Evolutionary conservation across 768 basidiomycete genomes (phyloP), one percentile per base, ranked within the genome.

Genomic region (Calocybe cyanea): DNA sequence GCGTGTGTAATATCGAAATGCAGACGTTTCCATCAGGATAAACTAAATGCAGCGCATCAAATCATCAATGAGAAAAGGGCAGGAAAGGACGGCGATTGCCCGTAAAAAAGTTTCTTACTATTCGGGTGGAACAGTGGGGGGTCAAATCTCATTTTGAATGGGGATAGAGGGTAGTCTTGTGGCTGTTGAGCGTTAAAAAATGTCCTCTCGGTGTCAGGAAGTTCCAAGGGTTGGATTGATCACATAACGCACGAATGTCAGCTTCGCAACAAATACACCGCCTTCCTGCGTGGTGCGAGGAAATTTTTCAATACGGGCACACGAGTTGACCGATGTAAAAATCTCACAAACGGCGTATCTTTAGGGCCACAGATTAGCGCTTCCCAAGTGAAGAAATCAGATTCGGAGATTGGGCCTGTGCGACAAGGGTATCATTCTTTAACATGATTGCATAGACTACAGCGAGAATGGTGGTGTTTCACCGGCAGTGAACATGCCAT

Each of bases 61-160:
- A 46, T 48, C 38, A 59, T 45, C 31, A 48, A 45, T 18, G 28
- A 5, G 37, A 38, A 17, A 38, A n/a, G 31, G 17, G 43, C 28
- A n/a, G n/a, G n/a, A n/a, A n/a, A n/a, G n/a, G n/a, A n/a, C n/a
- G n/a, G n/a, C n/a, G n/a, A n/a, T n/a, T n/a, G n/a, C n/a, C n/a
- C n/a, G n/a, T n/a, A n/a, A n/a, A n/a, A 28, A 11, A 28, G 11
- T 28, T 42, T 68, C 87, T 65, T 55, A 95, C 96, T 87, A 64
- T 99, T 99, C 14, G 96, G 96, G 67, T 99, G 96, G 67, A 97
- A 89, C 45, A 99, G 64, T 2, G 95, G 94, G 2, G 96, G 96
- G 36, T 97, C 93, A 58, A 99, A 99, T 60, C 80, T 92, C 96
- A 99, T 98, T 72, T 93, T 97, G 83, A 98, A 98, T 15, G 96